Evolutionary conservation across 345 rosid genomes (phyloP).

Genomic region (Mangifera indica): DNA sequence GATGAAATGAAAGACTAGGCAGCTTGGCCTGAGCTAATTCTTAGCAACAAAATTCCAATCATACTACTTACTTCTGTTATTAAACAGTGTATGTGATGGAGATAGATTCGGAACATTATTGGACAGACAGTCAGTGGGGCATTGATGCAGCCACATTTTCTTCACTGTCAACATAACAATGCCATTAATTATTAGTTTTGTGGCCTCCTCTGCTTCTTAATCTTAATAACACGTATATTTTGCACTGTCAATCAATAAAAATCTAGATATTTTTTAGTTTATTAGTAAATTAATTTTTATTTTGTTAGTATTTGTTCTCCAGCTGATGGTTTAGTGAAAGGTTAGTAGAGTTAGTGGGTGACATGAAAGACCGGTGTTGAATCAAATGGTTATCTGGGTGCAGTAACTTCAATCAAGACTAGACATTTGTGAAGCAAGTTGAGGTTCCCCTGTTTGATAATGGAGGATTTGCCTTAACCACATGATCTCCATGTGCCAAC

Average conservation of each 20-base stretch:
- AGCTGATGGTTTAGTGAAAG: too few species aligned
- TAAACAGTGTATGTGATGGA: background rate
- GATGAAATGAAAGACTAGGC: too few species aligned
- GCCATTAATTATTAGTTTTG: background rate
- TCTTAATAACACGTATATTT: too few species aligned
- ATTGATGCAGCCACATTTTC: slow-evolving; percentile 14
- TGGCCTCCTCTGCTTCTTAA: background rate
- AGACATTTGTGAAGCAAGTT: slow-evolving; percentile 2
- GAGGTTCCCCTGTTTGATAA: background rate
- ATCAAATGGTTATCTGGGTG: background rate
- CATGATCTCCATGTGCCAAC: slow-evolving; percentile 29
- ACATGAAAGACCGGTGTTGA: background rate
- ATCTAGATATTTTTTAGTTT: too few species aligned
- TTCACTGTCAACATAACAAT: background rate
- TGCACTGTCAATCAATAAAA: too few species aligned
- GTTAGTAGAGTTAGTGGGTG: too few species aligned
- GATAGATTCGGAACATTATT: slow-evolving; percentile 10
- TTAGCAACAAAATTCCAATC: background rate
- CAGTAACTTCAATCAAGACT: background rate
- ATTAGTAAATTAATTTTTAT: background rate
- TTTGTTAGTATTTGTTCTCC: background rate
- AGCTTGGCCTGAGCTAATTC: too few species aligned
- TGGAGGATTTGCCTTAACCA: slow-evolving; percentile 10
- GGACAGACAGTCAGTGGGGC: slow-evolving; percentile 1
- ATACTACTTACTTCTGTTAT: background rate